A percentile compares a stretch with the other conserved stretches of the same genome.
These are phyloP conservation scores for Astrothelium macrocarpum DNA, from an alignment of 495 filamentous ascomycete species.

Conservation along the genomic window DNA sequence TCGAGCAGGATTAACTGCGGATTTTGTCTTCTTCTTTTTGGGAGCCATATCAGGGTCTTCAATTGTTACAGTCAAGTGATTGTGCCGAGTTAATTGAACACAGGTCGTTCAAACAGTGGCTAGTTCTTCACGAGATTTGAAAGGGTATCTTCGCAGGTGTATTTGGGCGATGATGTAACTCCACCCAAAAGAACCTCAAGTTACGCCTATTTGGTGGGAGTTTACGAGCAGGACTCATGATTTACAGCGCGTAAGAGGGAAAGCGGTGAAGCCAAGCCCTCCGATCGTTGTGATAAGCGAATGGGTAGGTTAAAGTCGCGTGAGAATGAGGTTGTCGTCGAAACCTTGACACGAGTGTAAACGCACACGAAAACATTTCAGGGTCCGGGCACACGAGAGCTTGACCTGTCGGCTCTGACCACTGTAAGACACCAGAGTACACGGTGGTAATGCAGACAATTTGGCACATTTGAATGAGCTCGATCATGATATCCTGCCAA, in stretches of 20 bases:
- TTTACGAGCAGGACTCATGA: not conserved
- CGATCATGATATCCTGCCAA: not conserved
- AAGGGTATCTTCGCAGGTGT: not conserved
- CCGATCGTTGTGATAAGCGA: not conserved
- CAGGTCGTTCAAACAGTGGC: not conserved
- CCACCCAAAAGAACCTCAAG: not conserved
- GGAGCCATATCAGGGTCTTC: conserved; percentile 4
- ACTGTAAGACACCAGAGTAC: no score
- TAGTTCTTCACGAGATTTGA: not conserved
- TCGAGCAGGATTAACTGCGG: conserved; percentile 69
- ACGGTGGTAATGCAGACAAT: not conserved
- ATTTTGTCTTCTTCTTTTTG: conserved; percentile 79
- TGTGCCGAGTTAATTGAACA: not conserved
- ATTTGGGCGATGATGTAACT: conserved; percentile 2
- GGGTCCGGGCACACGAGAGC: not conserved
- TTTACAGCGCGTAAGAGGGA: not conserved
- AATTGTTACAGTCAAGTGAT: not conserved
- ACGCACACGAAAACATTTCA: no score
- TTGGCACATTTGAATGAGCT: not conserved
- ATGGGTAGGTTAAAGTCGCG: not conserved
- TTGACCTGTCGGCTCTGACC: not conserved
- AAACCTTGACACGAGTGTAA: no score
- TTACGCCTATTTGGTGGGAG: not conserved
- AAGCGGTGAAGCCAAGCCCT: not conserved
- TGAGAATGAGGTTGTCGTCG: not conserved